Percentiles rank a stretch among this genome's conserved stretches.
Conservation (phyloP, 2,329 filamentous ascomycete species). For the Anthostomella pinea region DNA sequence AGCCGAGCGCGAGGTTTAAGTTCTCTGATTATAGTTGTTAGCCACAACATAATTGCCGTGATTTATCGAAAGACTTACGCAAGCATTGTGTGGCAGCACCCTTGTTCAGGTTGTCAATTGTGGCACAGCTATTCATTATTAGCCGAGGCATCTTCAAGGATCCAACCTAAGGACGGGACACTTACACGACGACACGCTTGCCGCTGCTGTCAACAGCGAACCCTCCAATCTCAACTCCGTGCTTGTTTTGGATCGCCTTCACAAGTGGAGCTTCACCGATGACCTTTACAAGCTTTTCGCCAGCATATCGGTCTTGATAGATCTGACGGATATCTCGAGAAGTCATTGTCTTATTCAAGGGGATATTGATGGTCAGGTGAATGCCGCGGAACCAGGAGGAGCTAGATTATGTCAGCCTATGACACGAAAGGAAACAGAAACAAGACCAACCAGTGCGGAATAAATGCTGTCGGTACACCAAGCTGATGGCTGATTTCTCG, state of each 20-base stretch:
- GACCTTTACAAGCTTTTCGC: conserved; percentile 92
- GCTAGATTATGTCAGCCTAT: too few relatives aligned
- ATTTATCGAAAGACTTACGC: conserved; percentile 56
- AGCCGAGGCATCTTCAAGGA: too few relatives aligned
- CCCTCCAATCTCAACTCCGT: conserved; percentile 89
- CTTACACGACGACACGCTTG: conserved; percentile 78
- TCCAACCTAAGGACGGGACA: not conserved
- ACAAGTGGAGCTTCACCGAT: conserved; percentile 84
- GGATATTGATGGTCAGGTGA: conserved; percentile 85
- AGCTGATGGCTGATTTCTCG: conserved; percentile 81
- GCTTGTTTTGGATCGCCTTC: conserved; percentile 78
- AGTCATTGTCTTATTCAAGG: conserved; percentile 80
- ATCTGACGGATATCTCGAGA: conserved; percentile 89
- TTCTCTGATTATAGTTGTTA: conserved; percentile 37
- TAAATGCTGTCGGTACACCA: conserved; percentile 72
- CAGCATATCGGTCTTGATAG: conserved; percentile 94
- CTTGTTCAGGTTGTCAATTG: conserved; percentile 92
- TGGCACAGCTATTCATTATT: conserved; percentile 57
- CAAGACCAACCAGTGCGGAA: too few relatives aligned
- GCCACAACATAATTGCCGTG: conserved; percentile 26
- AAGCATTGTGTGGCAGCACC: conserved; percentile 90
- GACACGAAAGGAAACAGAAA: too few relatives aligned
- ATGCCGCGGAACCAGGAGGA: conserved; percentile 98
- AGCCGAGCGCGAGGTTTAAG: conserved; percentile 50
- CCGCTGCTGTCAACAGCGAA: conserved; percentile 90